phyloP scores from a whole-genome alignment of 2,329 filamentous ascomycete genomes.

The Ambrosiella cleistominuta region DNA sequence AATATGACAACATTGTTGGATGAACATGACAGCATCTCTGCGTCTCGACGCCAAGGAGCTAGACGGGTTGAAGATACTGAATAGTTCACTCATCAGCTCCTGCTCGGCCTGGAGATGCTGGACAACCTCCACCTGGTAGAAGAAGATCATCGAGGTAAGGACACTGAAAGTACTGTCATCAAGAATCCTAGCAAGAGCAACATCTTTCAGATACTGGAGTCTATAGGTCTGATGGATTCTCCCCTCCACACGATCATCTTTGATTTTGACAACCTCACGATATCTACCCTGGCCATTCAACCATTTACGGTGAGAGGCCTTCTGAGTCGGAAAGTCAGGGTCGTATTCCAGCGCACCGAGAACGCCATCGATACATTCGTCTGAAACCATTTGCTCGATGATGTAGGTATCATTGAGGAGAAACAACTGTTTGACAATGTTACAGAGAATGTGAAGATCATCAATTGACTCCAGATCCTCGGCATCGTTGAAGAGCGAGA shows the following conservation, averaged over 20 bases:
- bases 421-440: slow-evolving; percentile 94
- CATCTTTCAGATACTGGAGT: slow-evolving; percentile 90
- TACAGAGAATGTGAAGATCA: slow-evolving; percentile 83
- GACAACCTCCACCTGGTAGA: slow-evolving; percentile 96
- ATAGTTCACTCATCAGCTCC: slow-evolving; percentile 66
- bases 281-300: slow-evolving; percentile 75
- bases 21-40: slow-evolving; percentile 88
- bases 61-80: slow-evolving; percentile 59
- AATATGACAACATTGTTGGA: slow-evolving; percentile 87
- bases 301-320: slow-evolving; percentile 91
- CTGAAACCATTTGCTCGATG: slow-evolving; percentile 83
- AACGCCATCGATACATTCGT: slow-evolving; percentile 76
- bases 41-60: slow-evolving; percentile 53
- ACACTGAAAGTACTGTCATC: slow-evolving; percentile 97
- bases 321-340: slow-evolving; percentile 92
- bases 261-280: slow-evolving; percentile 90
- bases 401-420: slow-evolving; percentile 87
- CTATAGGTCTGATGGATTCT: slow-evolving; percentile 97
- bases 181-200: slow-evolving; percentile 88
- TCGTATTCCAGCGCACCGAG: slow-evolving; percentile 96
- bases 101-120: slow-evolving; percentile 77
- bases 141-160: slow-evolving; percentile 94
- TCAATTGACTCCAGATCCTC: slow-evolving; percentile 77
- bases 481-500: slow-evolving; percentile 70
- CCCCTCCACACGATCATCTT: slow-evolving; percentile 59